Evolutionary conservation across 2,329 filamentous ascomycete genomes (phyloP).

Genomic region (Coniochaeta ligniaria): DNA sequence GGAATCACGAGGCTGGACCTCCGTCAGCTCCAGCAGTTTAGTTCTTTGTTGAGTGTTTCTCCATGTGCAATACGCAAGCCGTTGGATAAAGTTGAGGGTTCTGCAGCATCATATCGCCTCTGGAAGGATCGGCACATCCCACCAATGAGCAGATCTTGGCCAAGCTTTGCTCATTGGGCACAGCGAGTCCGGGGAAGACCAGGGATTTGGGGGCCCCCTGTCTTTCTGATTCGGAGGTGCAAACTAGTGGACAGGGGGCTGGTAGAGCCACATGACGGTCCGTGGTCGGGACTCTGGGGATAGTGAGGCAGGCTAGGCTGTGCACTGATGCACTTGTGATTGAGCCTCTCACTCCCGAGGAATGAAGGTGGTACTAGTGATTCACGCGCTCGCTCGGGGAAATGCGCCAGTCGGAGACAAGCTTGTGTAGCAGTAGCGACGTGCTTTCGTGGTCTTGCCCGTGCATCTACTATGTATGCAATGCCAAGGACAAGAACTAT

Average conservation of each 20-base stretch:
- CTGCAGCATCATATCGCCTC: background rate
- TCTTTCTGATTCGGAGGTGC: background rate
- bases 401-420: background rate
- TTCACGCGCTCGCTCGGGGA: background rate
- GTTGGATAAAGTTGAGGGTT: background rate
- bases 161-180: background rate
- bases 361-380: background rate
- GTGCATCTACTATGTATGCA: background rate
- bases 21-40: background rate
- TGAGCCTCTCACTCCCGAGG: background rate
- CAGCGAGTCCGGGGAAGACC: background rate
- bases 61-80: background rate
- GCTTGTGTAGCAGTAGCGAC: background rate
- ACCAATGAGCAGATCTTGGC: background rate
- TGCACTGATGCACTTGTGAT: background rate
- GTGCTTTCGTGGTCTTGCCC: background rate
- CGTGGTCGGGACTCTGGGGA: background rate
- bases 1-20: background rate
- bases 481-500: background rate
- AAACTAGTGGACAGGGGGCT: background rate
- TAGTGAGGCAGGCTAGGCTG: background rate
- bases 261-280: constrained; percentile 1
- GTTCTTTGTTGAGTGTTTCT: background rate
- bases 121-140: background rate
- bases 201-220: background rate